Conservation (phyloP, 2,329 filamentous ascomycete genomes). For the Diaporthe sp. region DNA sequence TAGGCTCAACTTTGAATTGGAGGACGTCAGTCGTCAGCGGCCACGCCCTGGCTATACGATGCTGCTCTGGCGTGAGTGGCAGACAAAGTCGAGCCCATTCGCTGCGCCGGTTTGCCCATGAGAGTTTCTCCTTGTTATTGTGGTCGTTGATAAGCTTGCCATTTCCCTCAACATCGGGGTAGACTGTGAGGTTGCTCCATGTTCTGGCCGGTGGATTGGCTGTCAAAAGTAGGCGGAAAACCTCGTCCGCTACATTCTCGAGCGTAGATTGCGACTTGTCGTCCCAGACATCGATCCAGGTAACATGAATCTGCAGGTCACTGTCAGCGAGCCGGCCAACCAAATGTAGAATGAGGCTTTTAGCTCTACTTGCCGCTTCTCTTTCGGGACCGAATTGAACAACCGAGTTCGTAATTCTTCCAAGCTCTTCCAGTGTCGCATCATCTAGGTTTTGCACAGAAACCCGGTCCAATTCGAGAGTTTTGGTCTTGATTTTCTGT, state of each 20-base stretch:
- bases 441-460: slow-evolving; percentile 39
- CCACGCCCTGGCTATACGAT: not conserved
- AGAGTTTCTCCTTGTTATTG: slow-evolving; percentile 43
- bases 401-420: slow-evolving; percentile 51
- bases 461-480: slow-evolving; percentile 42
- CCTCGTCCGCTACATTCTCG: slow-evolving; percentile 56
- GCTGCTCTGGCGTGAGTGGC: slow-evolving; percentile 10
- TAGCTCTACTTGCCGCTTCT: slow-evolving; percentile 36
- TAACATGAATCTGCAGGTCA: slow-evolving; percentile 44
- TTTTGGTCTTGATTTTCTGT: slow-evolving; percentile 37
- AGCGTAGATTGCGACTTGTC: slow-evolving; percentile 37
- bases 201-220: slow-evolving; percentile 41
- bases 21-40: slow-evolving; percentile 15
- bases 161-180: not conserved
- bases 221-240: slow-evolving; percentile 56
- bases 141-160: slow-evolving; percentile 47
- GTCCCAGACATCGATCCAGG: slow-evolving; percentile 52
- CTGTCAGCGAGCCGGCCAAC: slow-evolving; percentile 28
- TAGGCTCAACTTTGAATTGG: slow-evolving; percentile 27
- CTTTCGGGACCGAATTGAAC: slow-evolving; percentile 46
- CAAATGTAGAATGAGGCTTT: not conserved
- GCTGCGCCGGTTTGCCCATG: slow-evolving; percentile 49
- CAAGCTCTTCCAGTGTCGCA: slow-evolving; percentile 48
- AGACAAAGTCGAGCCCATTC: slow-evolving; percentile 46
- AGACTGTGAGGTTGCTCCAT: slow-evolving; percentile 39